Base-by-base conservation (phyloP, 1,139 yeast species). In the Candida gigantensis region DNA sequence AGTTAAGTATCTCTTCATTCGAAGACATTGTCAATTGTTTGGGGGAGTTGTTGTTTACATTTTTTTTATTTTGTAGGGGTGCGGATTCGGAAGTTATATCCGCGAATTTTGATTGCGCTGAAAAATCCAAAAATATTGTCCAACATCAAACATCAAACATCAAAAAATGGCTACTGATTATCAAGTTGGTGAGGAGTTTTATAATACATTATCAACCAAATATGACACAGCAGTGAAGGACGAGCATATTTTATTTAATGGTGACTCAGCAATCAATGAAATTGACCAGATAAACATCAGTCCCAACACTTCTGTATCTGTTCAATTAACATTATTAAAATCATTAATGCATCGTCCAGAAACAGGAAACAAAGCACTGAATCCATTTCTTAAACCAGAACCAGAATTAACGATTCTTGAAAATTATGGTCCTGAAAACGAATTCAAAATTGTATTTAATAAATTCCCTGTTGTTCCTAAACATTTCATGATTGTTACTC, bases 311-410 rank as follows among this genome's bases (percentile, higher is more conserved):
- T n/a, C n/a, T n/a, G n/a, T n/a, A n/a, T n/a, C n/a, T n/a, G 53
- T 58, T 36, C 68, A 66, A 40, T 50, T 62, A 20, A 66, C 73
- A 1, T 50, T 60, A 17, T 52, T 69, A 27, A 50, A 57, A 27
- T 61, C 81, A 7, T 65, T 84, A 41, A 68, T 67, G 40, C 66
- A 72, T 42, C 79, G 86, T 51, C 89, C 92, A 10, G 79, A 76
- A 34, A 50, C 58, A 30, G 67, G 72, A 18, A 49, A 61, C 37
- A 44, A 54, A 6, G 64, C 65, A 13, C 52, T 58, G 35, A 81
- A 88, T 52, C 97, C 97, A 1, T 92, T 92, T 64, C 74, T 75
- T 34, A 75, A 79, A 11, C 94, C 95, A 0, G 96, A 86, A 46
- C 85, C 87, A 4, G 83, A 78, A 44, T 65, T 90, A 35, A 77